These are phyloP conservation scores for Zygosaccharomyces bisporus DNA, from an alignment of 805 yeast species.

Conservation along the genomic window DNA sequence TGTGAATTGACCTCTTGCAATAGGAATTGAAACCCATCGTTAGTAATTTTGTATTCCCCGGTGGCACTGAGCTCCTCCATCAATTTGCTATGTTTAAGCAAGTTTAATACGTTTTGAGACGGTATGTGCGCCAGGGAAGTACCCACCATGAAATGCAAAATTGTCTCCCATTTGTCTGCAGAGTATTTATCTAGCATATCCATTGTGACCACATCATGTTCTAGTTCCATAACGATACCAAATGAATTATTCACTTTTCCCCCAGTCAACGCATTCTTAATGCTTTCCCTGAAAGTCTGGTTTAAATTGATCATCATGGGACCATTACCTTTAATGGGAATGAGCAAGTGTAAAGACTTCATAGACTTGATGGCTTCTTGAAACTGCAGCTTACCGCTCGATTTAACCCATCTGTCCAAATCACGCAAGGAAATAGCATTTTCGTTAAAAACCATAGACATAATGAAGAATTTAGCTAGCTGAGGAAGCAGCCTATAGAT, in stretches of 20 bases:
- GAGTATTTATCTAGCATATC: slow-evolving; percentile 76
- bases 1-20: slow-evolving; percentile 91
- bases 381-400: slow-evolving; percentile 49
- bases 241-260: slow-evolving; percentile 63
- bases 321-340: slow-evolving; percentile 34
- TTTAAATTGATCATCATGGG: slow-evolving; percentile 48
- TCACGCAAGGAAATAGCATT: slow-evolving; percentile 63
- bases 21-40: slow-evolving; percentile 89
- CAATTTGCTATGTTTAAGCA: slow-evolving; percentile 75
- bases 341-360: slow-evolving; percentile 67
- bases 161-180: slow-evolving; percentile 87
- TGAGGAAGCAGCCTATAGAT: slow-evolving; percentile 87
- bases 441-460: slow-evolving; percentile 82
- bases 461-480: slow-evolving; percentile 80
- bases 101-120: slow-evolving; percentile 72
- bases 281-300: slow-evolving; percentile 67
- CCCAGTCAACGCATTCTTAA: slow-evolving; percentile 83
- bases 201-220: slow-evolving; percentile 53
- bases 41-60: slow-evolving; percentile 64
- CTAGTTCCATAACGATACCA: slow-evolving; percentile 62
- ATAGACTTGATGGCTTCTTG: slow-evolving; percentile 77
- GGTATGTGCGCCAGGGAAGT: slow-evolving; percentile 70
- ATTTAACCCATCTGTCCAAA: slow-evolving; percentile 71
- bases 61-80: slow-evolving; percentile 61
- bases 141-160: slow-evolving; percentile 96